Evolutionary conservation across 192 early-diverging fungal genomes (phyloP), one percentile per base, ranked within the genome.

Genomic region (Allomyces macrogynus): DNA sequence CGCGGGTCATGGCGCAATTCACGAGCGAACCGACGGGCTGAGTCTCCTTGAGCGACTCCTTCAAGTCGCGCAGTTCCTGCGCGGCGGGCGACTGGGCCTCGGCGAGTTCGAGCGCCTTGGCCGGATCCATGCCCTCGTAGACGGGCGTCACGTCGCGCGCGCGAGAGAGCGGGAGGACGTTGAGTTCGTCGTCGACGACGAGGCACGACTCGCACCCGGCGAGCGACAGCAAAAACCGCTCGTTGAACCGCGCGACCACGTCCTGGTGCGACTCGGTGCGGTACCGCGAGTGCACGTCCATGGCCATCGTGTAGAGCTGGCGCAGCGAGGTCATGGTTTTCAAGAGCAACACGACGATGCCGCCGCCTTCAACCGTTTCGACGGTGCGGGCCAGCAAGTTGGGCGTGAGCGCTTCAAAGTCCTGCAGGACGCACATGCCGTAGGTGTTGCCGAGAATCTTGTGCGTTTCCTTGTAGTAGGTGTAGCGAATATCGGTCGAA

Each of bases 391-490:
- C 95, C 43, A 99, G 74, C 40, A 93, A 77, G 70, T 99, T 99
- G 61, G 95, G 95, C 20, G 95, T 99, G 65, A 99, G 78, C 7
- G 95, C 93, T 71, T 99, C 95, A 73, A 99, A 99, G 76, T 99
- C 95, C 82, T 92, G 88, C 63, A 99, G 75, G 26, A 99, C 85
- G 66, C 93, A 96, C 95, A 99, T 99, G 8, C 95, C 95, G 67
- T 86, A 99, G 24, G 95, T 99, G 72, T 92, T 91, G 69, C 95
- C 95, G 64, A 99, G 80, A 67, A 99, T 91, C 72, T 94, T 99
- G 68, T 96, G 86, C 23, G 93, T 92, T 72, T 99, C 95, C 73
- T 99, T 99, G 83, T 99, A 99, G 85, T 96, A 99, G 25, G 92
- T 89, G 78, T 99, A 99, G 66, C 93, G 83, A 71, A 99, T 97